Base-by-base conservation (phyloP, 345 rosid genomes). In the Brassica juncea region DNA sequence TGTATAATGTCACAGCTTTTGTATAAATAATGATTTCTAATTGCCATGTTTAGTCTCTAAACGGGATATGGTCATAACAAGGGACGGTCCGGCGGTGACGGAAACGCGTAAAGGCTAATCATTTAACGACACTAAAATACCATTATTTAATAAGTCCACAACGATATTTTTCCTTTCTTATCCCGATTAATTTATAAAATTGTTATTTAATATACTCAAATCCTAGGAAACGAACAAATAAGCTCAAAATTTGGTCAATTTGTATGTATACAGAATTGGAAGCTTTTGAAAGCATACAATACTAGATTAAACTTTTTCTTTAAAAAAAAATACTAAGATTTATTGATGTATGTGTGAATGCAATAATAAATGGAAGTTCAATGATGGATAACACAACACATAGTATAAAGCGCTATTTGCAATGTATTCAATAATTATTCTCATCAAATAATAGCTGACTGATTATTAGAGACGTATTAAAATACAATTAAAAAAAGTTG, bases 71-170 rank as follows among this genome's bases (percentile, higher is more conserved):
- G 71, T 65, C 35, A 27, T 21, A 66, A 72, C 73, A 73, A 59
- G 78, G 78, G 82, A 39, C 74, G 78, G 77, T 72, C 42, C 77
- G 82, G 62, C 82, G 82, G 82, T 78, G 82, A 66, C 63, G 34
- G 66, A 72, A 78, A 79, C 82, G 82, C 78, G 82, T 79, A 67
- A 73, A 73, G 70, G 30, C 73, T 68, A 67, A 67, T 73, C 32
- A 73, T 59, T 66, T 79, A 66, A 58, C 5, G 67, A 66, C 23
- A 54, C 59, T 49, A 49, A 14, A 49, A 49, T 49, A 49, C 59
- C 34, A 58, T 65, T 78, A 54, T 54, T 7, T 49, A 49, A 14
- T 49, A 49, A 16, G 19, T n/a, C 49, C 1, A 4, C 47, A 14
- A 49, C 19, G 19, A 49, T 49, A 49, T 49, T 14, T 42, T 49